Evolutionary conservation across 2,329 filamentous ascomycete genomes (phyloP).

Genomic region (Fusarium domesticum): DNA sequence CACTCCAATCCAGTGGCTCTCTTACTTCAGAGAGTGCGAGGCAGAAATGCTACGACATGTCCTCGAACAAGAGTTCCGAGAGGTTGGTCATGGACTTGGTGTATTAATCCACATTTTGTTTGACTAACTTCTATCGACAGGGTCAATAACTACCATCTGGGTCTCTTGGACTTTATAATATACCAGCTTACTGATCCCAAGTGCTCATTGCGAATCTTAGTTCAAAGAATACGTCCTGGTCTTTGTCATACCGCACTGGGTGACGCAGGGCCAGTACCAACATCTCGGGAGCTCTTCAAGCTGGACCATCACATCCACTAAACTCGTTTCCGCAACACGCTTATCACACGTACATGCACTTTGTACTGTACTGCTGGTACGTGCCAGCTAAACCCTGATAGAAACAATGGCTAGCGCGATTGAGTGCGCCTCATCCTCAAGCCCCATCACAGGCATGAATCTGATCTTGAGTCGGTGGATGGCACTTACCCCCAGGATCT

Average conservation of each 20-base stretch:
- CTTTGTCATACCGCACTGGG: conserved; percentile 2
- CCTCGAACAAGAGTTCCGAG: not conserved
- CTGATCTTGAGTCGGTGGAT: conserved; percentile 26
- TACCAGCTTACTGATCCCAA: not conserved
- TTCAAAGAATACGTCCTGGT: conserved; percentile 4
- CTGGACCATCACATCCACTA: conserved; percentile 24
- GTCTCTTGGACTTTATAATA: not conserved
- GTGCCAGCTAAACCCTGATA: conserved; percentile 8
- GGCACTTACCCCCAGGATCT: conserved; percentile 32
- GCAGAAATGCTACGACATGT: not conserved
- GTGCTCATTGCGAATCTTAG: not conserved
- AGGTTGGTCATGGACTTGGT: not conserved
- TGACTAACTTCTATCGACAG: not conserved
- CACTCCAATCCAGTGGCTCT: no score
- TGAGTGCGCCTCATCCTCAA: conserved; percentile 20
- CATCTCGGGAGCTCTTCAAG: conserved; percentile 29
- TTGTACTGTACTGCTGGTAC: not conserved
- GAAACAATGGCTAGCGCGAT: conserved; percentile 18
- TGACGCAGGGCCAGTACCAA: conserved; percentile 23
- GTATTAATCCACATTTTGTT: not conserved
- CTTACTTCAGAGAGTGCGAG: not conserved
- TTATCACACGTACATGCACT: not conserved
- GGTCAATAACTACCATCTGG: not conserved
- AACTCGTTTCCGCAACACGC: conserved; percentile 7
- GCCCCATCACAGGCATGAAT: conserved; percentile 17